phyloP scores from a whole-genome alignment of 1,284 basidiomycete species.

The Melampsora larici-populina region DNA sequence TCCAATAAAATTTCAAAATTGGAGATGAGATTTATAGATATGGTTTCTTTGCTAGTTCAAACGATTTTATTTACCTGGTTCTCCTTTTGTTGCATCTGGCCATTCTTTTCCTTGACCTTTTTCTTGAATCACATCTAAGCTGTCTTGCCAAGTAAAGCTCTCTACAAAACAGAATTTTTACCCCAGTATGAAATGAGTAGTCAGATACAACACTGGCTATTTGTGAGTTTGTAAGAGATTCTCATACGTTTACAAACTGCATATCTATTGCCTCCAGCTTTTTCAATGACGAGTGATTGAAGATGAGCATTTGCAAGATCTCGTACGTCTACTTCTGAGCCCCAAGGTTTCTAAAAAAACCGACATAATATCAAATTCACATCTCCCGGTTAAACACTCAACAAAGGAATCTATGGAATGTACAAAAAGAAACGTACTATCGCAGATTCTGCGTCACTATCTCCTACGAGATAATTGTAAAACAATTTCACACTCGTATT shows the following conservation, averaged over 20 bases:
- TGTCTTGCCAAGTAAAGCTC: not conserved
- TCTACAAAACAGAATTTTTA: not conserved
- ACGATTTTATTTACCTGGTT: not conserved
- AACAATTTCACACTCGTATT: conserved; percentile 10
- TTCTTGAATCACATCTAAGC: conserved; percentile 2
- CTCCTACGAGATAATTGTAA: not conserved
- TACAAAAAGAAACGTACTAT: not conserved
- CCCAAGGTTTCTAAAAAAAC: not conserved
- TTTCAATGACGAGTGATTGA: conserved; percentile 59
- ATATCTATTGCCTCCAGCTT: conserved; percentile 64
- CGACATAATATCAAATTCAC: no score
- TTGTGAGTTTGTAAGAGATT: not conserved
- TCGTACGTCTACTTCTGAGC: conserved; percentile 60
- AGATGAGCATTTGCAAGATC: conserved; percentile 64
- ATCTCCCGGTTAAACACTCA: no score
- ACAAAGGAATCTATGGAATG: no score
- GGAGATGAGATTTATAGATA: no score
- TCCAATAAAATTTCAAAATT: no score
- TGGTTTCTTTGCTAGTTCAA: no score
- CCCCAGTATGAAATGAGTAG: not conserved
- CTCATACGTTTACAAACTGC: conserved; percentile 36
- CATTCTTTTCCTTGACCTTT: conserved; percentile 3
- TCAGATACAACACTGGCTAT: not conserved
- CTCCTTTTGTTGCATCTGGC: not conserved
- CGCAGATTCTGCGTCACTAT: not conserved